These are phyloP conservation scores for Termitomyces eurrhizus DNA, from an alignment of 768 basidiomycete species.

Conservation along the genomic window DNA sequence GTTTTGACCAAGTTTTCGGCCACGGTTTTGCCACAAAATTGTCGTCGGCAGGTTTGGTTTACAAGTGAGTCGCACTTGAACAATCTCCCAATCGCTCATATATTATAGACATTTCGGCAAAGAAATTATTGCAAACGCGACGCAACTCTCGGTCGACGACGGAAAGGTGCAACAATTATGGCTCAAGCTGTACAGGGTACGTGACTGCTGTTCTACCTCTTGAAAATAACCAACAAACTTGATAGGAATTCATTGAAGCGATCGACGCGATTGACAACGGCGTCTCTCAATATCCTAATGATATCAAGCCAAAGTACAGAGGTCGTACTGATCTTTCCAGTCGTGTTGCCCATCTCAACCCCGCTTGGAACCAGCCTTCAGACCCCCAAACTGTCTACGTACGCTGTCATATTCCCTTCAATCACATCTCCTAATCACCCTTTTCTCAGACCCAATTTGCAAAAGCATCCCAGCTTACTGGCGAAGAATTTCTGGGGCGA, in stretches of 20 bases:
- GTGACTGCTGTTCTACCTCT: not conserved
- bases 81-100: not conserved
- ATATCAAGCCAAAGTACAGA: slow-evolving; percentile 66
- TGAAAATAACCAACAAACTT: slow-evolving; percentile 1
- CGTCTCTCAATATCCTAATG: slow-evolving; percentile 71
- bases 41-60: slow-evolving; percentile 88
- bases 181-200: slow-evolving; percentile 85
- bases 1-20: slow-evolving; percentile 88
- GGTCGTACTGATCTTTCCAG: slow-evolving; percentile 80
- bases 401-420: slow-evolving; percentile 20
- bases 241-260: slow-evolving; percentile 87
- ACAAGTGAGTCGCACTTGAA: slow-evolving; percentile 60
- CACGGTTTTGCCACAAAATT: slow-evolving; percentile 86
- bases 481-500: slow-evolving; percentile 77
- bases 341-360: slow-evolving; percentile 83
- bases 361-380: slow-evolving; percentile 84
- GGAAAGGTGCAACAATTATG: slow-evolving; percentile 70
- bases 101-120: slow-evolving; percentile 77
- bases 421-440: not conserved
- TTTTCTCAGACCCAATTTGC: slow-evolving; percentile 59
- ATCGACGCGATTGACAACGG: slow-evolving; percentile 97
- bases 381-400: slow-evolving; percentile 72
- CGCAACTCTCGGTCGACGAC: slow-evolving; percentile 49
- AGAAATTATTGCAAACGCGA: slow-evolving; percentile 70
- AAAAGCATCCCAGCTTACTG: slow-evolving; percentile 78